phyloP scores from a whole-genome alignment of 2,329 filamentous ascomycete species.

The Neofusicoccum laricinum region DNA sequence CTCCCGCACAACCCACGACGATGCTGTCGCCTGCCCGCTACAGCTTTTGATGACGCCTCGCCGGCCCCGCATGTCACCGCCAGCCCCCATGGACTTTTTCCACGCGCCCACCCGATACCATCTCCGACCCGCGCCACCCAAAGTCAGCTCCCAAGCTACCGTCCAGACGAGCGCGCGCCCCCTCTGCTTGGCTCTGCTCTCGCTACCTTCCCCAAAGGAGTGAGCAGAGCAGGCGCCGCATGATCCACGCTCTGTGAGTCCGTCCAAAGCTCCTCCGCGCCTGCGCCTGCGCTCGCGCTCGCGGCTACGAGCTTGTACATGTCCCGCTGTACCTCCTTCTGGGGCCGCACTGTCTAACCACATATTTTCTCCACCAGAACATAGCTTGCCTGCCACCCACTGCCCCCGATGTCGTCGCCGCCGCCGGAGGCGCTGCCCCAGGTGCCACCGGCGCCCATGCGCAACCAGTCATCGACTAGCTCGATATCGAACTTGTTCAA shows the following conservation, averaged over 20 bases:
- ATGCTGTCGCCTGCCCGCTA: neutral
- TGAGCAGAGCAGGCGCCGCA: conserved; percentile 6
- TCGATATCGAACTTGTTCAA: conserved; percentile 15
- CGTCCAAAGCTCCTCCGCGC: neutral
- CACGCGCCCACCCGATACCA: neutral
- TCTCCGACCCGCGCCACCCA: neutral
- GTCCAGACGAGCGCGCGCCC: neutral
- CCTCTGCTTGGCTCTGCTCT: conserved; percentile 4
- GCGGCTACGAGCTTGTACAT: too few relatives aligned
- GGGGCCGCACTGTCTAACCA: neutral
- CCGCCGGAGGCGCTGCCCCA: conserved; percentile 15
- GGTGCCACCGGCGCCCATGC: neutral
- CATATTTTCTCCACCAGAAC: neutral
- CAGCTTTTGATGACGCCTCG: conserved; percentile 3
- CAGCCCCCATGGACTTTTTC: conserved; percentile 15
- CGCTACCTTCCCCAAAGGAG: neutral
- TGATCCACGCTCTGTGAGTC: neutral
- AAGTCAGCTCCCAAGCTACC: neutral
- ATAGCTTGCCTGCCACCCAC: neutral
- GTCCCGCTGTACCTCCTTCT: too few relatives aligned
- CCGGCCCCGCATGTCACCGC: conserved; percentile 7
- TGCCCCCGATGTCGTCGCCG: conserved; percentile 9
- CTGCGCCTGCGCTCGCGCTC: neutral
- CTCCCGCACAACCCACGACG: neutral
- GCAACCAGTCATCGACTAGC: conserved; percentile 14